Percentiles rank a stretch among this genome's conserved stretches.
These are phyloP conservation scores for Beauveria scarabaeidicola DNA, from an alignment of 2,329 filamentous ascomycete genomes.

Conservation along the genomic window DNA sequence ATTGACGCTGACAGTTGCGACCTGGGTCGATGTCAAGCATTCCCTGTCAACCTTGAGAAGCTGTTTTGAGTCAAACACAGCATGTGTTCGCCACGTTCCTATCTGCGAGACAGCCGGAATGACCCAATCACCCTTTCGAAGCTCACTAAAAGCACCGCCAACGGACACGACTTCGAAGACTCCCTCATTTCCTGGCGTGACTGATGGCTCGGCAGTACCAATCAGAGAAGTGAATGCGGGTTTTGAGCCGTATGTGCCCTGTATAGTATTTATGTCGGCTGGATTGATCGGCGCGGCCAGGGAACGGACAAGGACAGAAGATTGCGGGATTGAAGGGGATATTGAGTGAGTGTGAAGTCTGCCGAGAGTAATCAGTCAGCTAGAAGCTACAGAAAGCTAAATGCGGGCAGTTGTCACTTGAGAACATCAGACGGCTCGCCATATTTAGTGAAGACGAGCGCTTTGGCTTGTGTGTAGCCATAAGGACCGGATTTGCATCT, in stretches of 20 bases:
- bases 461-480: conserved; percentile 77
- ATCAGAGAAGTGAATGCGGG: conserved; percentile 68
- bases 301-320: conserved; percentile 67
- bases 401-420: conserved; percentile 42
- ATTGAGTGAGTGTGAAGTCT: conserved; percentile 70
- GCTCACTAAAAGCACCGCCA: conserved; percentile 44
- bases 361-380: neutral
- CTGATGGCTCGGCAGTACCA: conserved; percentile 66
- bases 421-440: conserved; percentile 68
- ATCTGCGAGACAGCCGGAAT: conserved; percentile 76
- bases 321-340: conserved; percentile 59
- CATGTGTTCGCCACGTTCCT: conserved; percentile 93
- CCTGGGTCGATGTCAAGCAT: conserved; percentile 66
- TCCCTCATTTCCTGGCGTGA: conserved; percentile 83
- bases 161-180: conserved; percentile 79
- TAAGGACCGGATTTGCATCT: conserved; percentile 55
- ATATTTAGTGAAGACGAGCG: conserved; percentile 65
- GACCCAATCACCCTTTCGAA: conserved; percentile 83
- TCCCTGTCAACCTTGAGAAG: conserved; percentile 64
- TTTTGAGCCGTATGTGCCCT: conserved; percentile 88
- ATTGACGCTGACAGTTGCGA: conserved; percentile 84
- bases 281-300: conserved; percentile 93
- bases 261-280: conserved; percentile 95
- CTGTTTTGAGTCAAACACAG: conserved; percentile 47
- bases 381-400: neutral